Conservation (phyloP, 2,329 filamentous ascomycete genomes). For the Ophiognomonia clavigignenti-juglandacearum region DNA sequence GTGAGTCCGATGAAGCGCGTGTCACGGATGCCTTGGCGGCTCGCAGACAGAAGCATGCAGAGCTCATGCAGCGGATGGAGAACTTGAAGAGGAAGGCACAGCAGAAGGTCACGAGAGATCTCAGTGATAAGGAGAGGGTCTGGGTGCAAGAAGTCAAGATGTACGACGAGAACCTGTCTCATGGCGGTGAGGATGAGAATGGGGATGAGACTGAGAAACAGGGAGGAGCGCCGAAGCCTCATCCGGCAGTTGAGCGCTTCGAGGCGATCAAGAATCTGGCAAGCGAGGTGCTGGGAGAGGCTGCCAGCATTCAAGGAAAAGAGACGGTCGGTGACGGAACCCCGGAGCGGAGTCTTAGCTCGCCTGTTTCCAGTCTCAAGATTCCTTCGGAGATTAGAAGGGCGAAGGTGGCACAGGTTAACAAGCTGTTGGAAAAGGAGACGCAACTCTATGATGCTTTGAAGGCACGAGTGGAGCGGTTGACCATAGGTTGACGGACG, state of each 20-base stretch:
- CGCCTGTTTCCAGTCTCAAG: slow-evolving; percentile 37
- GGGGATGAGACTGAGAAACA: slow-evolving; percentile 25
- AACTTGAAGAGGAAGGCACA: slow-evolving; percentile 47
- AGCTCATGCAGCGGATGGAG: slow-evolving; percentile 56
- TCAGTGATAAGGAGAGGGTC: slow-evolving; percentile 58
- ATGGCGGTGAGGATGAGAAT: slow-evolving; percentile 25
- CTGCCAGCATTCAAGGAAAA: slow-evolving; percentile 33
- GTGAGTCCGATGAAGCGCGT: slow-evolving; percentile 49
- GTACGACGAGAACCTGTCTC: slow-evolving; percentile 36
- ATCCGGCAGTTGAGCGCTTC: slow-evolving; percentile 52
- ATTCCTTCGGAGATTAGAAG: slow-evolving; percentile 58
- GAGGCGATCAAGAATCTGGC: slow-evolving; percentile 51
- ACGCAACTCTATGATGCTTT: slow-evolving; percentile 64
- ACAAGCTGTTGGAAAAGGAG: slow-evolving; percentile 59
- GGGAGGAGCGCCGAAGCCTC: slow-evolving; percentile 30
- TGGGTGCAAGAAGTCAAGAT: slow-evolving; percentile 40
- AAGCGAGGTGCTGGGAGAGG: slow-evolving; percentile 48
- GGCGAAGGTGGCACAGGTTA: slow-evolving; percentile 60
- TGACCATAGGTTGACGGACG: slow-evolving; percentile 32
- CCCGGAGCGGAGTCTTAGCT: slow-evolving; percentile 20
- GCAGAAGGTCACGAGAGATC: slow-evolving; percentile 41
- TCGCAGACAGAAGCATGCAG: slow-evolving; percentile 51
- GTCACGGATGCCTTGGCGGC: slow-evolving; percentile 54
- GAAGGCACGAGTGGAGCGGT: slow-evolving; percentile 54
- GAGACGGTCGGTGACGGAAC: slow-evolving; percentile 24